These are phyloP conservation scores for Vitis rotundifolia DNA, from an alignment of 164 flowering plant species.

Conservation along the genomic window DNA sequence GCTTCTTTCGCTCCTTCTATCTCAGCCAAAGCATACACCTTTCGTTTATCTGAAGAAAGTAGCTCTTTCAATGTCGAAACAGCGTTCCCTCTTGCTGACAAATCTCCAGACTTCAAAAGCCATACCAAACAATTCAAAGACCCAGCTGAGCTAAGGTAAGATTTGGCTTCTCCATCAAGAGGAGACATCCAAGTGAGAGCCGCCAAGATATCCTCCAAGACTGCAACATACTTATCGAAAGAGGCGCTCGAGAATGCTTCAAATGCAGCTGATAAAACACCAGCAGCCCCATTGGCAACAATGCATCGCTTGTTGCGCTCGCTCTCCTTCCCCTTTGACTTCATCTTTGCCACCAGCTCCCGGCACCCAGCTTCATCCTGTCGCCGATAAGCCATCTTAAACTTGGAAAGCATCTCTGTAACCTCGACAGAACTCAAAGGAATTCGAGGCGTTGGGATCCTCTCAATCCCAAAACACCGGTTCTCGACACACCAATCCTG, in stretches of 20 bases:
- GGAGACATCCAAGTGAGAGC: constrained; percentile 38
- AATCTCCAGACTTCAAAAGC: constrained; percentile 45
- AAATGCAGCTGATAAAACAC: constrained; percentile 41
- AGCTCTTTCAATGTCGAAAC: constrained; percentile 47
- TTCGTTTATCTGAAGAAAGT: constrained; percentile 28
- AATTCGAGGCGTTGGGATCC: constrained; percentile 81
- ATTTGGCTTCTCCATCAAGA: constrained; percentile 34
- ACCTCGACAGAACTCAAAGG: constrained; percentile 49
- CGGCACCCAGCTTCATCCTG: constrained; percentile 25
- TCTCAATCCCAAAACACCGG: constrained; percentile 53
- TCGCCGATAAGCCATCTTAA: constrained; percentile 16
- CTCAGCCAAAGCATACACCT: constrained; percentile 16
- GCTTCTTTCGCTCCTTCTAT: constrained; percentile 48
- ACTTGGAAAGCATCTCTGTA: constrained; percentile 29
- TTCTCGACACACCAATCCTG: constrained; percentile 89
- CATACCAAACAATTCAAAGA: constrained; percentile 48
- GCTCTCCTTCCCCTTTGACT: constrained; percentile 45
- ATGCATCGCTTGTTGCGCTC: constrained; percentile 58
- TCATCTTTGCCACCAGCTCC: constrained; percentile 50
- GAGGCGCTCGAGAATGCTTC: constrained; percentile 29
- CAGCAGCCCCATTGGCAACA: constrained; percentile 29
- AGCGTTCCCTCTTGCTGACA: constrained; percentile 44
- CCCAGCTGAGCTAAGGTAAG: constrained; percentile 26
- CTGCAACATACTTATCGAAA: constrained; percentile 14
- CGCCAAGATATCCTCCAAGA: constrained; percentile 49